A percentile compares a stretch with the other conserved stretches of the same genome.
phyloP scores from a whole-genome alignment of 192 early-diverging fungal species.

The Mycoemilia scoparia region DNA sequence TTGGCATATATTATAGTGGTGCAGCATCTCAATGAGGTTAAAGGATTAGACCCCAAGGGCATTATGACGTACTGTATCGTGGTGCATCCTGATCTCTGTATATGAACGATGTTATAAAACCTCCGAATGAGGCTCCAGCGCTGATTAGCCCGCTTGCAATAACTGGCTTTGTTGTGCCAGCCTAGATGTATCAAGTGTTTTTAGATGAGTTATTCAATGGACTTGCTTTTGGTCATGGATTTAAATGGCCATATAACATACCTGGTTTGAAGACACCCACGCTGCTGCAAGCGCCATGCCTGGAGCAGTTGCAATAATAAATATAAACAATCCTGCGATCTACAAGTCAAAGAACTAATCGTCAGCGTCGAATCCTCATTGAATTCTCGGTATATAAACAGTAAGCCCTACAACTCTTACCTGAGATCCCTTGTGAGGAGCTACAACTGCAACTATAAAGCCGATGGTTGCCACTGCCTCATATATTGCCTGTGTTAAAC shows the following conservation, averaged over 20 bases:
- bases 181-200: no score
- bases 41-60: no score
- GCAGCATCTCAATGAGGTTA: no score
- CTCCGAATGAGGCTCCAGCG: slow-evolving; percentile 19
- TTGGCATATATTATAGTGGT: no score
- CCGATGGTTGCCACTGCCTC: slow-evolving; percentile 9
- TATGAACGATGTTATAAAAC: slow-evolving; percentile 22
- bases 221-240: no score
- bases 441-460: slow-evolving; percentile 13
- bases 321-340: slow-evolving; percentile 24
- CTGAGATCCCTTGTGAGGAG: slow-evolving; percentile 1
- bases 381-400: no score
- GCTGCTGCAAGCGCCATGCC: slow-evolving; percentile 21
- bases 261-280: slow-evolving; percentile 24
- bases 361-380: no score
- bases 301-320: slow-evolving; percentile 28
- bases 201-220: no score
- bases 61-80: no score
- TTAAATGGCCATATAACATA: no score
- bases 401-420: slow-evolving; percentile 5
- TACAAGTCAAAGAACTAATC: no score
- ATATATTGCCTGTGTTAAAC: slow-evolving; percentile 12
- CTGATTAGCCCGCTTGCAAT: slow-evolving; percentile 18
- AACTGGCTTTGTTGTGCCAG: slow-evolving; percentile 28
- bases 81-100: slow-evolving; percentile 23